These are phyloP conservation scores for Cicer bijugum DNA, from an alignment of 306 rosid species.

Conservation along the genomic window DNA sequence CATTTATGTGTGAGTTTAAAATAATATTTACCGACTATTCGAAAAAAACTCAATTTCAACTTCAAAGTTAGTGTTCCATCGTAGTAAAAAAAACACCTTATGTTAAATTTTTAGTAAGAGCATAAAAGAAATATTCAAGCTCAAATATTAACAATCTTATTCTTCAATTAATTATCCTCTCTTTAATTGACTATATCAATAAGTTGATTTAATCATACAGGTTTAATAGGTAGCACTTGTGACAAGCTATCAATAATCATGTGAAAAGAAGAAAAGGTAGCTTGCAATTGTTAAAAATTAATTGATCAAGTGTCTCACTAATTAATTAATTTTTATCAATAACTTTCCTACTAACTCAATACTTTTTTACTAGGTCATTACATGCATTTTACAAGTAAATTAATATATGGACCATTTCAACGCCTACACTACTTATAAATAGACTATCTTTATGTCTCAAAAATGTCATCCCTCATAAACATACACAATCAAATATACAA, in stretches of 20 bases:
- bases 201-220: not conserved
- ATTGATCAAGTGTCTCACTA: not conserved
- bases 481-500: not conserved
- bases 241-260: not conserved
- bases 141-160: too few relatives aligned
- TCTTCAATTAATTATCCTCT: too few relatives aligned
- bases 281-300: not conserved
- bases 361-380: not conserved
- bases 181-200: too few relatives aligned
- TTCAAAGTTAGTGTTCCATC: too few relatives aligned
- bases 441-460: not conserved
- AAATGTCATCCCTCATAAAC: not conserved
- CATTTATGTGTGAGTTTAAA: too few relatives aligned
- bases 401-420: conserved; percentile 1
- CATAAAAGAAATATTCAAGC: too few relatives aligned
- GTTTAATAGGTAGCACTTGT: not conserved
- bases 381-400: not conserved
- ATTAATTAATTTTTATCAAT: not conserved
- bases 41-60: too few relatives aligned
- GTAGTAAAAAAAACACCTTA: too few relatives aligned
- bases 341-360: not conserved
- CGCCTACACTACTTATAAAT: not conserved
- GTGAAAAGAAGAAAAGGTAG: not conserved
- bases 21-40: too few relatives aligned
- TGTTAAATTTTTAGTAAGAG: too few relatives aligned